Percentiles rank a stretch among this genome's conserved stretches.
Evolutionary conservation across 106 monocot species (phyloP).

Genomic region (Phalaenopsis aphrodite): DNA sequence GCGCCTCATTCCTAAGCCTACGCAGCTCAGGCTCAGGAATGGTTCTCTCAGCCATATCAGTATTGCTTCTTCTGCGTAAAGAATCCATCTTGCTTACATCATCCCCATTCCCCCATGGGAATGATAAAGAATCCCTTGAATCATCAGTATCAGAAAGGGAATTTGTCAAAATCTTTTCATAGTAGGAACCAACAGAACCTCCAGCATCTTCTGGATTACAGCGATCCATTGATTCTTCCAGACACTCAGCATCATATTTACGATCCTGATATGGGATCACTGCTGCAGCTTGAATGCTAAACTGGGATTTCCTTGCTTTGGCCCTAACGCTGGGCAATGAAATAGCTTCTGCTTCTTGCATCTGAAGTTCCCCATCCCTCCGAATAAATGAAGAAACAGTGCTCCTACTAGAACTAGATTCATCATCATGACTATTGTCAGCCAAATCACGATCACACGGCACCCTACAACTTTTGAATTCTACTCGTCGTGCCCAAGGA

Average conservation of each 20-base stretch:
- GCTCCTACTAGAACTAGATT: background rate
- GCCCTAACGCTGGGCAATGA: background rate
- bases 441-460: background rate
- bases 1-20: conserved; percentile 63
- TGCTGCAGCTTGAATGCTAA: background rate
- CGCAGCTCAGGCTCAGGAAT: conserved; percentile 72
- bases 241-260: conserved; percentile 1
- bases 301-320: background rate
- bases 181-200: background rate
- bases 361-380: background rate
- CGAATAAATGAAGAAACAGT: background rate
- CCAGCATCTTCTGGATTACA: background rate
- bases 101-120: conserved; percentile 59
- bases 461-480: conserved; percentile 4
- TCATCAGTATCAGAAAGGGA: conserved; percentile 6
- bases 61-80: conserved; percentile 42
- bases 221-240: conserved; percentile 24
- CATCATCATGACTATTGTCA: background rate
- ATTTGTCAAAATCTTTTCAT: background rate
- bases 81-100: background rate
- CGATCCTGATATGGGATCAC: background rate
- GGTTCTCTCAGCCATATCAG: conserved; percentile 72
- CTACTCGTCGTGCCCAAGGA: conserved; percentile 32
- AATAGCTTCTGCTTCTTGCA: background rate
- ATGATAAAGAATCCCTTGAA: conserved; percentile 11